A percentile compares a stretch with the other conserved stretches of the same genome.
Evolutionary conservation across 192 early-diverging fungal species (phyloP).

Genomic region (Gigaspora rosea): DNA sequence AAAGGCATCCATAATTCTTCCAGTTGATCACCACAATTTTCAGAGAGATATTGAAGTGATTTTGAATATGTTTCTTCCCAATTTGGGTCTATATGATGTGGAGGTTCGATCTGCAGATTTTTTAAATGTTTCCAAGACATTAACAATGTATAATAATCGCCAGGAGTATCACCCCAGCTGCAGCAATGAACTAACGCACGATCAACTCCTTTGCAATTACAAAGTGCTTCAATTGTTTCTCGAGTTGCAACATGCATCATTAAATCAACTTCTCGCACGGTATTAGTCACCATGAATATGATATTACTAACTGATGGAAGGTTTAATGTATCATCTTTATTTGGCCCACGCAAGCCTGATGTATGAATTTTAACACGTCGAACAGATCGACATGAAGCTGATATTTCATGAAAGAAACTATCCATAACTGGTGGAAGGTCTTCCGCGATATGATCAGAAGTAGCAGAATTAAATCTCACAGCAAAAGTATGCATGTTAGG

Average conservation of each 20-base stretch:
- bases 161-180: neutral
- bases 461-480: conserved; percentile 1
- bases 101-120: conserved; percentile 18
- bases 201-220: conserved; percentile 12
- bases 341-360: neutral
- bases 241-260: conserved; percentile 20
- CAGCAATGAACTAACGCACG: conserved; percentile 17
- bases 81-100: neutral
- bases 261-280: conserved; percentile 14
- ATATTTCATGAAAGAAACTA: conserved; percentile 4
- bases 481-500: neutral
- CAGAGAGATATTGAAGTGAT: conserved; percentile 9
- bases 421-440: conserved; percentile 21
- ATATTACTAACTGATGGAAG: conserved; percentile 17
- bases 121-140: conserved; percentile 14
- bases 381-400: neutral
- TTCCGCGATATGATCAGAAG: neutral
- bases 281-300: conserved; percentile 3
- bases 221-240: conserved; percentile 15
- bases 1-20: conserved; percentile 24
- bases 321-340: conserved; percentile 16
- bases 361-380: conserved; percentile 19
- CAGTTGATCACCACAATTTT: conserved; percentile 17
- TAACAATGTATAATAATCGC: conserved; percentile 15
- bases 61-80: conserved; percentile 13